Percentiles rank a stretch among this genome's conserved stretches.
phyloP scores from a whole-genome alignment of 371 early-diverging fungal species.

The Saksenaea oblongispora region DNA sequence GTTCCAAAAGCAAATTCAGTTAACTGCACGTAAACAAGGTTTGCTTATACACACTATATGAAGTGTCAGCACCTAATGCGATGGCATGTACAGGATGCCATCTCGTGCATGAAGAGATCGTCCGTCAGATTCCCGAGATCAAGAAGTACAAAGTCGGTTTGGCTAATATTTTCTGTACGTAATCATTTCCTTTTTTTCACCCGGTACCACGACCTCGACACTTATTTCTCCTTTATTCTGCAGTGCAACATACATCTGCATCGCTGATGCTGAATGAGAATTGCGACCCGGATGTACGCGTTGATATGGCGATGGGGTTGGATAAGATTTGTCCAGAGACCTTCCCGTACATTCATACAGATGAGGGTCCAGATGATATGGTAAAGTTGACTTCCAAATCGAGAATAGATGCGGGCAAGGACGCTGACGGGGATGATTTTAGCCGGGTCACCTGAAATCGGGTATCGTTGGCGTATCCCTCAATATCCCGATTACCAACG shows the following conservation, averaged over 20 bases:
- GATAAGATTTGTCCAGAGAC: slow-evolving; percentile 80
- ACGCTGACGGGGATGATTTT: slow-evolving; percentile 14
- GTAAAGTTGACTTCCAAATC: slow-evolving; percentile 19
- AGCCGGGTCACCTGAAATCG: slow-evolving; percentile 89
- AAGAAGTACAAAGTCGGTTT: slow-evolving; percentile 73
- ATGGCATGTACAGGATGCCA: slow-evolving; percentile 64
- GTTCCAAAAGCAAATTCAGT: slow-evolving; percentile 24
- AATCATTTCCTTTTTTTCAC: not conserved
- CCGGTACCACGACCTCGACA: not conserved
- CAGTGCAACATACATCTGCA: slow-evolving; percentile 91
- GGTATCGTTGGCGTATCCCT: slow-evolving; percentile 84
- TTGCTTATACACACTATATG: not conserved
- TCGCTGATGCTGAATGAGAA: slow-evolving; percentile 90
- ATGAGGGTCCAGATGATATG: slow-evolving; percentile 66
- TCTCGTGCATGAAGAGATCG: slow-evolving; percentile 76
- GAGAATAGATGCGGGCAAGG: not conserved
- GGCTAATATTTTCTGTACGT: slow-evolving; percentile 84
- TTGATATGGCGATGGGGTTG: slow-evolving; percentile 72
- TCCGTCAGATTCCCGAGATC: slow-evolving; percentile 65
- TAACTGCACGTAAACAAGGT: slow-evolving; percentile 17
- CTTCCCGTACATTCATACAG: slow-evolving; percentile 77
- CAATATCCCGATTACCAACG: slow-evolving; percentile 85
- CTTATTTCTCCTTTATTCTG: not conserved
- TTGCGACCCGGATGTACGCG: slow-evolving; percentile 76
- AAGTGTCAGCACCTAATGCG: not conserved